A percentile compares a stretch with the other conserved stretches of the same genome.
These are phyloP conservation scores for Leishmania mexicana DNA, from an alignment of 208 protist genomes.

Conservation along the genomic window DNA sequence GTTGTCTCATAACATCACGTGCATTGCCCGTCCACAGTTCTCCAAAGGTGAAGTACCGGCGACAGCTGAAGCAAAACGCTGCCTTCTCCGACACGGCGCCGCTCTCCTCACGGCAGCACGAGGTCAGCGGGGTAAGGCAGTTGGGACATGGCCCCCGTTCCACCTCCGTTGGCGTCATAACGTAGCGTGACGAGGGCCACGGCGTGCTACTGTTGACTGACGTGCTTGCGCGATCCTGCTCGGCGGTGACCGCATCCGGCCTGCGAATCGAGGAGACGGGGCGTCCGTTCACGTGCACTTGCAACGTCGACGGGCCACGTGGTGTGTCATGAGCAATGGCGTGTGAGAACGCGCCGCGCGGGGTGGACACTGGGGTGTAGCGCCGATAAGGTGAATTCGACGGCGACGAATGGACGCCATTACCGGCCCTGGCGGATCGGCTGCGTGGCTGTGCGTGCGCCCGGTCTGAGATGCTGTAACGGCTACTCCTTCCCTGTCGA, in stretches of 20 bases:
- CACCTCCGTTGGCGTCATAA: slow-evolving; percentile 28
- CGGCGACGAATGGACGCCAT: neutral
- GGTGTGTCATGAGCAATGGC: slow-evolving; percentile 20
- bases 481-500: slow-evolving; percentile 6
- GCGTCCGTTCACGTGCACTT: slow-evolving; percentile 5
- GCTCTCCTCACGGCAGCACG: slow-evolving; percentile 25
- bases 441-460: slow-evolving; percentile 4
- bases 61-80: slow-evolving; percentile 85
- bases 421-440: slow-evolving; percentile 11
- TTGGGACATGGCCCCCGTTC: slow-evolving; percentile 71
- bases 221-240: slow-evolving; percentile 9
- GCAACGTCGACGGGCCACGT: slow-evolving; percentile 6
- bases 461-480: neutral
- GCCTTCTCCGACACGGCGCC: slow-evolving; percentile 43
- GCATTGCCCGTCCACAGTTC: slow-evolving; percentile 46
- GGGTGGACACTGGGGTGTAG: slow-evolving; percentile 4
- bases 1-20: slow-evolving; percentile 9
- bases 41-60: slow-evolving; percentile 72
- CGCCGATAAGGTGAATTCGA: slow-evolving; percentile 7
- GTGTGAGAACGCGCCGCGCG: slow-evolving; percentile 29
- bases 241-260: neutral
- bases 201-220: slow-evolving; percentile 24
- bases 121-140: slow-evolving; percentile 56
- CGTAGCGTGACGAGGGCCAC: slow-evolving; percentile 31
- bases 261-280: slow-evolving; percentile 20